Evolutionary conservation across 1,284 basidiomycete species (phyloP).

Genomic region (Leccinum ponderosum): DNA sequence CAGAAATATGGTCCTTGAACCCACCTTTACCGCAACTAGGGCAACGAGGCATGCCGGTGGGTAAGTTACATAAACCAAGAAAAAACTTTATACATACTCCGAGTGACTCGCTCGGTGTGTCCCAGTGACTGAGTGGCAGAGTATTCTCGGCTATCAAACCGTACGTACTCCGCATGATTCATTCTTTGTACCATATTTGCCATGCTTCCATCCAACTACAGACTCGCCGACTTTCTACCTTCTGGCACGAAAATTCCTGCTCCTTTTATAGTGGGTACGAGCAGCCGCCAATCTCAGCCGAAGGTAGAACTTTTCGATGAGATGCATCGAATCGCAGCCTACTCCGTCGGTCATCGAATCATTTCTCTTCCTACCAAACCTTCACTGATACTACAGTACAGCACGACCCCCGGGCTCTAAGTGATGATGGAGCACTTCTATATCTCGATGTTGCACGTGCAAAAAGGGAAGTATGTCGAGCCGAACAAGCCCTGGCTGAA

Average conservation of each 20-base stretch:
- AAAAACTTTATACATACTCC: no score
- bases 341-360: not conserved
- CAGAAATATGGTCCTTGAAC: no score
- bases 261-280: not conserved
- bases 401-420: not conserved
- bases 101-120: no score
- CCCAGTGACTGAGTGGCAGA: no score
- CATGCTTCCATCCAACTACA: not conserved
- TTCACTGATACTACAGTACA: not conserved
- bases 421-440: not conserved
- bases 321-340: not conserved
- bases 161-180: no score
- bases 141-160: no score
- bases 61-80: no score
- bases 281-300: not conserved
- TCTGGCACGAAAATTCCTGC: not conserved
- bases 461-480: not conserved
- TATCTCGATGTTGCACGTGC: not conserved
- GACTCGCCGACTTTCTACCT: not conserved
- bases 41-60: no score
- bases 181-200: no score
- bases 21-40: no score
- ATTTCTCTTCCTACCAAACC: not conserved
- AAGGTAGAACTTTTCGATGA: not conserved
- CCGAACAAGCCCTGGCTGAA: not conserved